Percentiles rank a stretch among this genome's conserved stretches.
Conservation (phyloP, 225 moss, liverwort and hornwort species). For the Antitrichia curtipendula region DNA sequence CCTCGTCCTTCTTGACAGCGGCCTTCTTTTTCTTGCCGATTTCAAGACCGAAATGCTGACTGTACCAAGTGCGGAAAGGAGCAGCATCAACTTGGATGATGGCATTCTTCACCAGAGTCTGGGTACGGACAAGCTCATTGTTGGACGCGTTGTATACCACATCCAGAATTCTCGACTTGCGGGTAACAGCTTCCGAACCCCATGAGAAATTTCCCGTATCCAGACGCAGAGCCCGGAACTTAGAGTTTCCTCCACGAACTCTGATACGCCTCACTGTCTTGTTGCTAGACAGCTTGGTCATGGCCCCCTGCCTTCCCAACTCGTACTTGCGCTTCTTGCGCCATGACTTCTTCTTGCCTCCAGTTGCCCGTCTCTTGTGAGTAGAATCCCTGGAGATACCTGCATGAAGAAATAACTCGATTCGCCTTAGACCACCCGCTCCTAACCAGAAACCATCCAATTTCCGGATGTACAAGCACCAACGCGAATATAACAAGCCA, state of each 20-base stretch:
- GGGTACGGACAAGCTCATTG: background rate
- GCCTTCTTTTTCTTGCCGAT: constrained; percentile 62
- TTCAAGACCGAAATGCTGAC: constrained; percentile 48
- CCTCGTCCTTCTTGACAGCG: constrained; percentile 35
- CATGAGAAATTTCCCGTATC: background rate
- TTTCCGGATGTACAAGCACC: background rate
- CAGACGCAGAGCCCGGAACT: background rate
- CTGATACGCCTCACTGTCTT: background rate
- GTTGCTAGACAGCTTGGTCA: background rate
- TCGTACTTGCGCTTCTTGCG: constrained; percentile 97
- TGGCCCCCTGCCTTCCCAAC: background rate
- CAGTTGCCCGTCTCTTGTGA: constrained; percentile 92
- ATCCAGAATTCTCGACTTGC: background rate
- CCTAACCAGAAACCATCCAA: background rate
- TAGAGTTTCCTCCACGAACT: background rate
- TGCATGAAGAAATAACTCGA: background rate
- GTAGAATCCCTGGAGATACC: constrained; percentile 98
- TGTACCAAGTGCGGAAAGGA: constrained; percentile 57
- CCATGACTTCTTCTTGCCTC: constrained; percentile 99
- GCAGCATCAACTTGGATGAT: constrained; percentile 63
- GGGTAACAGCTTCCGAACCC: background rate
- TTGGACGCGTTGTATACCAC: background rate
- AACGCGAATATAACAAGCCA: background rate
- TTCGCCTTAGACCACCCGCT: background rate
- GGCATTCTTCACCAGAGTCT: constrained; percentile 57